Evolutionary conservation across 495 filamentous ascomycete genomes (phyloP), one percentile per base, ranked within the genome.

Genomic region (Cercophora newfieldiana): DNA sequence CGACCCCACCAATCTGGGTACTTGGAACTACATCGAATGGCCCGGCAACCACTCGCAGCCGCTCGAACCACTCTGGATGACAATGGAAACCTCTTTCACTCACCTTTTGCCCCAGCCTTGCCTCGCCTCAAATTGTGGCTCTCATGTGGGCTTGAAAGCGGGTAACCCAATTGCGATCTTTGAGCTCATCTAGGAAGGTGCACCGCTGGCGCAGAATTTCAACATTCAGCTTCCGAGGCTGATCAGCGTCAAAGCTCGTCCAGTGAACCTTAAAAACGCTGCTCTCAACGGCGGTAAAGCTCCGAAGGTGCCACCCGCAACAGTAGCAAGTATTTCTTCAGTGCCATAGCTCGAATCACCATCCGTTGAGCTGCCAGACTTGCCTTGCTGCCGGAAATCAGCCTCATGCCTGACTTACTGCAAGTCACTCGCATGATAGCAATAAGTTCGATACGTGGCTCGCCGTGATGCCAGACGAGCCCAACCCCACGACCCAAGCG

Each of bases 1-100:
- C 66, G 47, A 73, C 72, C 72, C 74, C 72, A 75, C 74, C 63
- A 75, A 30, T 6, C 37, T 22, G 53, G 72, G 74, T 75, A 75
- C 73, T 26, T 49, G 48, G 33, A 59, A 72, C 22, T 69, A 76
- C 74, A 29, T 69, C 72, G 70, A 69, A 71, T 68, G 67, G 56
- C 71, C 72, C 67, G 60, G 73, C 69, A 73, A 72, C 73, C 64
- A 61, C 64, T 59, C 33, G 72, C 66, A 66, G 25, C 57, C 67
- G 62, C 67, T 57, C 30, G 61, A n/a, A 59, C 12, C 22, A 12
- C 66, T 54, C 71, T 63, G 62, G 65, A 69, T 47, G 28, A 7
- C 28, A 37, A 69, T 76, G 65, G 74, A 76, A 76, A 14, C 29
- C 75, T 76, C 74, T 66, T 49, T 66, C 12, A 44, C 37, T 16